These are phyloP conservation scores for Thymus mandschuricus DNA, from an alignment of 257 asterid genomes.

Conservation along the genomic window DNA sequence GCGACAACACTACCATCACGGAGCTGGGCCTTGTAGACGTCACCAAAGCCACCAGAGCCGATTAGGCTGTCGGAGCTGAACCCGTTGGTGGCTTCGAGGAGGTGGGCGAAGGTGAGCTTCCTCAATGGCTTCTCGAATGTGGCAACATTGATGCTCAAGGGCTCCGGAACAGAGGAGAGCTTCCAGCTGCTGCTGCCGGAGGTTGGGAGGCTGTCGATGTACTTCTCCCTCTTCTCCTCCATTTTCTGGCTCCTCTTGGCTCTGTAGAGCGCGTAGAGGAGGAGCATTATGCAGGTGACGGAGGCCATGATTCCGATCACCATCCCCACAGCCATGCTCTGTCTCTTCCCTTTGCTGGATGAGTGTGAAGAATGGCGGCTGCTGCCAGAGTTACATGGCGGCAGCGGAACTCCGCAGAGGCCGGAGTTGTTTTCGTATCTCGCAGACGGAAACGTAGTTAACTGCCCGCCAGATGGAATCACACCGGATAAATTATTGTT, in stretches of 20 bases:
- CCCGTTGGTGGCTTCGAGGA: conserved; percentile 92
- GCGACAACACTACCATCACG: conserved; percentile 80
- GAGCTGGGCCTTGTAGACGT: conserved; percentile 85
- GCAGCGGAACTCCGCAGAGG: conserved; percentile 90
- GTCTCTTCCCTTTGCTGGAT: conserved; percentile 40
- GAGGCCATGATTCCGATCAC: conserved; percentile 76
- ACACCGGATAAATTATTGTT: conserved; percentile 76
- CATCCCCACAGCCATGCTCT: conserved; percentile 69
- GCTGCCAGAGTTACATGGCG: conserved; percentile 51
- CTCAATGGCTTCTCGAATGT: conserved; percentile 87
- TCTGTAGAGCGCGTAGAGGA: conserved; percentile 63
- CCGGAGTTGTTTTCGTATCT: conserved; percentile 81
- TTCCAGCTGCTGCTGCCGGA: conserved; percentile 94
- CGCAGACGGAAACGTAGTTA: conserved; percentile 79
- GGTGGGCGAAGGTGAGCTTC: conserved; percentile 85
- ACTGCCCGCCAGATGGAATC: conserved; percentile 83
- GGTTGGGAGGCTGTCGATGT: conserved; percentile 90
- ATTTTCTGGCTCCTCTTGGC: conserved; percentile 42
- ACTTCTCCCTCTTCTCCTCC: conserved; percentile 74
- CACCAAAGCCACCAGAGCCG: conserved; percentile 98
- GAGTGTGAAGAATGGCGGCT: conserved; percentile 34
- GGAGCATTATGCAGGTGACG: conserved; percentile 50
- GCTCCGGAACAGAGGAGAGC: conserved; percentile 81
- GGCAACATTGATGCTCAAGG: conserved; percentile 89
- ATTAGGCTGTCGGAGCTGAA: conserved; percentile 78